A percentile compares a stretch with the other conserved stretches of the same genome.
These are phyloP conservation scores for Diplodia seriata DNA, from an alignment of 2,329 filamentous ascomycete species.

Conservation along the genomic window DNA sequence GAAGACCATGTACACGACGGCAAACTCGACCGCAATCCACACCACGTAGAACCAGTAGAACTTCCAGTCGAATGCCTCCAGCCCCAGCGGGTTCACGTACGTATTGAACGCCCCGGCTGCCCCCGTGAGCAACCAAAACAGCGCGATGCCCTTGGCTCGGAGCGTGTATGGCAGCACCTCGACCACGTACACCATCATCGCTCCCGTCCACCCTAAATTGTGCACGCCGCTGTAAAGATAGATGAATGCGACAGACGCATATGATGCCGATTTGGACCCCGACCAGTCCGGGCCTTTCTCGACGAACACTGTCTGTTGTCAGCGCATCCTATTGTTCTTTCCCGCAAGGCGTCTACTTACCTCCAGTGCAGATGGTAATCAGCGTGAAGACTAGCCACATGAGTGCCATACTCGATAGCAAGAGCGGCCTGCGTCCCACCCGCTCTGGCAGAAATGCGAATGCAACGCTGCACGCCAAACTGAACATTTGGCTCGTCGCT, in stretches of 20 bases:
- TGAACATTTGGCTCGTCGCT: slow-evolving; percentile 65
- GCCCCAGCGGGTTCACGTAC: slow-evolving; percentile 54
- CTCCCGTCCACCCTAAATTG: slow-evolving; percentile 41
- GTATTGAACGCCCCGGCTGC: slow-evolving; percentile 54
- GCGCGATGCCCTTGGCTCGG: slow-evolving; percentile 52
- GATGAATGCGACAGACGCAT: slow-evolving; percentile 41
- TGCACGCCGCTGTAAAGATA: slow-evolving; percentile 38
- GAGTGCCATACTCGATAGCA: slow-evolving; percentile 46
- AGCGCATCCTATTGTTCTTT: background rate
- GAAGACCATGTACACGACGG: slow-evolving; percentile 39
- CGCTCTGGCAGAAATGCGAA: slow-evolving; percentile 46
- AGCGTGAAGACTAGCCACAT: slow-evolving; percentile 50
- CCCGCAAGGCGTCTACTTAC: background rate
- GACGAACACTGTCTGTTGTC: slow-evolving; percentile 21
- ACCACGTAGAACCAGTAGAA: slow-evolving; percentile 50
- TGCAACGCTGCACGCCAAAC: slow-evolving; percentile 62
- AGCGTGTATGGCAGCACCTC: slow-evolving; percentile 58
- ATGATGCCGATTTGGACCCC: slow-evolving; percentile 33
- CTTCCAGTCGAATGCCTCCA: slow-evolving; percentile 51
- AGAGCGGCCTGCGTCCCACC: slow-evolving; percentile 46
- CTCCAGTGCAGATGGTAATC: slow-evolving; percentile 33
- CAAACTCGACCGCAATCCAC: slow-evolving; percentile 24
- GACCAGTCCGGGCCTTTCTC: slow-evolving; percentile 24
- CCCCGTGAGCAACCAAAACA: slow-evolving; percentile 56
- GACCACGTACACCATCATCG: slow-evolving; percentile 54